Percentiles rank a stretch among this genome's conserved stretches.
These are phyloP conservation scores for Suillus subalutaceus DNA, from an alignment of 768 basidiomycete species.

Conservation along the genomic window DNA sequence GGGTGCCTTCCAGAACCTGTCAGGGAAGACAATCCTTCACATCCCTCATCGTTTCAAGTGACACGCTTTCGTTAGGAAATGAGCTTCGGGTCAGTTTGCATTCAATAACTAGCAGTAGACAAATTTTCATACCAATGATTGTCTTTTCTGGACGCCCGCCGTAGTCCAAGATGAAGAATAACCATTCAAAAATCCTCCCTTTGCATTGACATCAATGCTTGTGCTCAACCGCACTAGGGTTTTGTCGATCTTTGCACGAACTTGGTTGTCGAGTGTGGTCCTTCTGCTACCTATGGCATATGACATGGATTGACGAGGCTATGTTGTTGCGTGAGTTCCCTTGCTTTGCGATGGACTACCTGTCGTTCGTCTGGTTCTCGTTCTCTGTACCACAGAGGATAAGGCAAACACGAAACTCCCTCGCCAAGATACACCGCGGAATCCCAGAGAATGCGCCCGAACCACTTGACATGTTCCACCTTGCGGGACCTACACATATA, in stretches of 20 bases:
- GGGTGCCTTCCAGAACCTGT: conserved; percentile 10
- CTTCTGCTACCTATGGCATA: background rate
- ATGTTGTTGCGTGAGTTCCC: background rate
- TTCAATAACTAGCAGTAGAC: background rate
- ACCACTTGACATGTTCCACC: background rate
- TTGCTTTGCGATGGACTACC: background rate
- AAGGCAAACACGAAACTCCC: background rate
- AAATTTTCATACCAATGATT: background rate
- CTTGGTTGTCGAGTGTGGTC: background rate
- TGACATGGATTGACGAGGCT: too few relatives aligned
- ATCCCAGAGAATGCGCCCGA: background rate
- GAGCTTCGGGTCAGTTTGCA: background rate
- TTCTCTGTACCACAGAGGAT: background rate
- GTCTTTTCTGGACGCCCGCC: background rate
- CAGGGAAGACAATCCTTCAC: background rate
- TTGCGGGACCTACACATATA: background rate
- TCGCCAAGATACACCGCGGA: background rate
- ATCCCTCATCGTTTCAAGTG: background rate
- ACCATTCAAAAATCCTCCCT: too few relatives aligned
- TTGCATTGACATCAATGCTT: background rate
- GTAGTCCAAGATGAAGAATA: background rate
- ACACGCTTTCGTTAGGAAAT: conserved; percentile 1
- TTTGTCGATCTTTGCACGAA: background rate
- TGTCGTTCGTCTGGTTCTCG: background rate
- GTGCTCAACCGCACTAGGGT: background rate